Base-by-base conservation (phyloP, 768 basidiomycete genomes). In the Fomitopsis serialis region DNA sequence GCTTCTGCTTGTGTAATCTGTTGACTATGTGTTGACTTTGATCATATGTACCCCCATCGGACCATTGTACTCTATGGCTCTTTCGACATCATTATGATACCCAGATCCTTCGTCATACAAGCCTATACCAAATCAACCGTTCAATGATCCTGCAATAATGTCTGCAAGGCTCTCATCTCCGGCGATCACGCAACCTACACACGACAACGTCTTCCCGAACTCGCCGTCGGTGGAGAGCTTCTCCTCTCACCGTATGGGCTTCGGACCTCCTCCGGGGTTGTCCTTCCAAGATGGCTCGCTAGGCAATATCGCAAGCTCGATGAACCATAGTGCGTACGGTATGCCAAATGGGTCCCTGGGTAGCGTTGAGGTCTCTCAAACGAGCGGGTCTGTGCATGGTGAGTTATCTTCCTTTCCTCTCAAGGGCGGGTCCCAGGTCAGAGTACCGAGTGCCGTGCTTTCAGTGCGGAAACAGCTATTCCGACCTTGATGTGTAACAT, bases 391-490 rank as follows among this genome's bases (percentile, higher is more conserved):
- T 45, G 65, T 70, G 57, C 73, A 84, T 73, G 82, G 89, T 89
- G 84, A 89, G 88, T 84, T 62, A 60, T 66, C 73, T 73, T 74
- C 65, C 54, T 61, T 67, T 71, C 72, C 67, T 70, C 70, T 71
- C 68, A 80, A 84, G 85, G 85, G 87, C 86, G 84, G 87, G 72
- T 73, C 75, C 74, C 70, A 73, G 85, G 85, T 77, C 84, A 82
- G 79, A 79, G 84, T 90, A 88, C 87, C 89, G 78, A 89, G 86
- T 74, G 71, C 85, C 85, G 83, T 87, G 76, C 87, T 86, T 88
- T 87, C 85, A 89, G 87, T 87, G 83, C 86, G 85, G 84, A 85
- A 84, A 80, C 74, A 81, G 74, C 81, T 80, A 72, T 76, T 82
- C 79, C 84, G 79, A 68, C 79, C 78, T 74, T 88, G 76, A 88